Percentiles rank a stretch among this genome's conserved stretches.
Evolutionary conservation across 805 yeast genomes (phyloP).

Genomic region (Peterozyma toletana): DNA sequence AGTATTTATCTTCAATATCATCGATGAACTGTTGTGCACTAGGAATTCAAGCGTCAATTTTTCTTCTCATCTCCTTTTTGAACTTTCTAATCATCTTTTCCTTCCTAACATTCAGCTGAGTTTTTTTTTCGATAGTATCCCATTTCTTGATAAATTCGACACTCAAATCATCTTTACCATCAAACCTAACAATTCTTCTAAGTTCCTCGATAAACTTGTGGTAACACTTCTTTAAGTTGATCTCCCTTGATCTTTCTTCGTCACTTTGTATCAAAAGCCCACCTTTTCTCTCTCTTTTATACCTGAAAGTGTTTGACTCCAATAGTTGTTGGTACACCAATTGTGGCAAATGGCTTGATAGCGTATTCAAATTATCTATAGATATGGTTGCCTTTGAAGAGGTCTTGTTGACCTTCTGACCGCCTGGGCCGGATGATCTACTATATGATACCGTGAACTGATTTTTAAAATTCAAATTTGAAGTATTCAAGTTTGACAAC

Average conservation of each 20-base stretch:
- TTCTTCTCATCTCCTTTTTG: conserved; percentile 1
- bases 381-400: conserved; percentile 36
- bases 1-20: too few species aligned
- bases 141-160: conserved; percentile 2
- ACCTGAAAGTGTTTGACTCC: conserved; percentile 19
- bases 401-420: conserved; percentile 55
- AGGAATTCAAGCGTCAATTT: neutral
- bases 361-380: conserved; percentile 29
- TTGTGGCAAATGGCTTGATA: conserved; percentile 34
- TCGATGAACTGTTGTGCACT: too few species aligned
- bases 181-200: conserved; percentile 16
- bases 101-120: neutral
- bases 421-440: conserved; percentile 53
- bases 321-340: conserved; percentile 26
- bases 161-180: neutral
- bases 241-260: conserved; percentile 32
- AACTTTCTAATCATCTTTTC: neutral
- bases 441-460: conserved; percentile 28
- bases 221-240: conserved; percentile 38
- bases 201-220: conserved; percentile 35
- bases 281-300: conserved; percentile 28
- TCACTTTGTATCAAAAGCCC: conserved; percentile 36
- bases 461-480: neutral
- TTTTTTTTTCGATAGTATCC: conserved; percentile 1
- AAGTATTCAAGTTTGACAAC: neutral